phyloP scores from a whole-genome alignment of 768 basidiomycete genomes.

The Butyriboletus loyo region DNA sequence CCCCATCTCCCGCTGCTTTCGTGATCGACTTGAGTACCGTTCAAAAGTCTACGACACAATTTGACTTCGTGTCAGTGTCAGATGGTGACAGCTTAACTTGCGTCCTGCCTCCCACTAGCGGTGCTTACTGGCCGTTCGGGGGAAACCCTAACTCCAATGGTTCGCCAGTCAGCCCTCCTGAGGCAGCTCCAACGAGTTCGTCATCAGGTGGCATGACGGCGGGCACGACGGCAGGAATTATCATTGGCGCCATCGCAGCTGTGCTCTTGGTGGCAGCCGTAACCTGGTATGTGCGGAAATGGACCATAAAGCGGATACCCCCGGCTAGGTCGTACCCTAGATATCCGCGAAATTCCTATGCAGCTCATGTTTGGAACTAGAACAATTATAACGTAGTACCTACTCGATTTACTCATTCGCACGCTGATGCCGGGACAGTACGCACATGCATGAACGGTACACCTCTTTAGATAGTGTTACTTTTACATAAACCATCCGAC shows the following conservation, averaged over 20 bases:
- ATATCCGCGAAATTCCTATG: constrained; percentile 14
- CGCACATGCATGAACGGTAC: not conserved
- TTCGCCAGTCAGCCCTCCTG: constrained; percentile 17
- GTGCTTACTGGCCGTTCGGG: constrained; percentile 72
- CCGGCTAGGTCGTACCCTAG: constrained; percentile 16
- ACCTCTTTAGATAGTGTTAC: not conserved
- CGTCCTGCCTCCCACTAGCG: constrained; percentile 62
- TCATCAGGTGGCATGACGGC: constrained; percentile 31
- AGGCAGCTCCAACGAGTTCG: constrained; percentile 8
- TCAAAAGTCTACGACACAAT: constrained; percentile 43
- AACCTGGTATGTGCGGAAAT: constrained; percentile 49
- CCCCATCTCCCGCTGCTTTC: constrained; percentile 58
- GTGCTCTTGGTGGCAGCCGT: constrained; percentile 39
- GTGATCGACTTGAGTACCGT: constrained; percentile 49
- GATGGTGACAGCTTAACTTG: constrained; percentile 63
- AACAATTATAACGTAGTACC: not conserved
- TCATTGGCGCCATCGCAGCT: constrained; percentile 49
- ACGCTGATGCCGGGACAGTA: not conserved
- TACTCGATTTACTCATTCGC: not conserved
- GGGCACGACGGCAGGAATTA: constrained; percentile 44
- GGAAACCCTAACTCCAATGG: constrained; percentile 40
- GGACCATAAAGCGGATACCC: constrained; percentile 39
- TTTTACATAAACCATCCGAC: not conserved
- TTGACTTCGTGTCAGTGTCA: constrained; percentile 47
- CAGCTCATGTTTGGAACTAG: constrained; percentile 16